Evolutionary conservation across 495 filamentous ascomycete species (phyloP).

Genomic region (Podospora fimiseda): DNA sequence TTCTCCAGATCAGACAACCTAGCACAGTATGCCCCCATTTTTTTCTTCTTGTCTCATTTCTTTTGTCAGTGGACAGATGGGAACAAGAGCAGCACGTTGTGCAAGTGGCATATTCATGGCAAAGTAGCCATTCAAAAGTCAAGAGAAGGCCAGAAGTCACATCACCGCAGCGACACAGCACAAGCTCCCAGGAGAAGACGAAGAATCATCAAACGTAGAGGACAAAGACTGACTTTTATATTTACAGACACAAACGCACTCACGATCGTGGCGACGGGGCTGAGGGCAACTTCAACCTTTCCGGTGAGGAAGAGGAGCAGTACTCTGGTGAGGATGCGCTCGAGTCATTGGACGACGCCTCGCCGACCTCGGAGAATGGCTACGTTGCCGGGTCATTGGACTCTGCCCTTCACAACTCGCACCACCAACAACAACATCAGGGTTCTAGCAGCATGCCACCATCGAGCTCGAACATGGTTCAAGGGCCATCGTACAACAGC

Average conservation of each 20-base stretch:
- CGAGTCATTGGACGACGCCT: slow-evolving; percentile 68
- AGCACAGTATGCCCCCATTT: slow-evolving; percentile 70
- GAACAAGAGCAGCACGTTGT: slow-evolving; percentile 23
- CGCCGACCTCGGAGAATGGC: slow-evolving; percentile 55
- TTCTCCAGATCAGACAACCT: slow-evolving; percentile 98
- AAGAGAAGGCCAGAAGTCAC: slow-evolving; percentile 15
- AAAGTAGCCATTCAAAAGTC: slow-evolving; percentile 19
- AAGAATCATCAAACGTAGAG: slow-evolving; percentile 6
- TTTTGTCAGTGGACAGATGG: slow-evolving; percentile 23
- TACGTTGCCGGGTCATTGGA: slow-evolving; percentile 43
- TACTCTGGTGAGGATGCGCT: slow-evolving; percentile 62
- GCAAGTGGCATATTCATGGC: slow-evolving; percentile 28
- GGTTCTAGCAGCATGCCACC: slow-evolving; percentile 27
- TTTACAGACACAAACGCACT: slow-evolving; percentile 80
- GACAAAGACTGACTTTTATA: slow-evolving; percentile 29
- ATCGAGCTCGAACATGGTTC: slow-evolving; percentile 38
- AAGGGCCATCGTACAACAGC: slow-evolving; percentile 20
- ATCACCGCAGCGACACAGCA: slow-evolving; percentile 27
- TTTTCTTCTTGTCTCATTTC: slow-evolving; percentile 29
- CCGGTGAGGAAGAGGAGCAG: slow-evolving; percentile 74
- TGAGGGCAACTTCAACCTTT: slow-evolving; percentile 58
- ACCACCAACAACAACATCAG: slow-evolving; percentile 24
- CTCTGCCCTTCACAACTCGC: slow-evolving; percentile 26
- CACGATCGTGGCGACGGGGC: slow-evolving; percentile 73
- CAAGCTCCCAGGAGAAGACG: slow-evolving; percentile 28